Percentiles rank a stretch among this genome's conserved stretches.
Evolutionary conservation across 768 basidiomycete species (phyloP).

Genomic region (Suillus ampliporus): DNA sequence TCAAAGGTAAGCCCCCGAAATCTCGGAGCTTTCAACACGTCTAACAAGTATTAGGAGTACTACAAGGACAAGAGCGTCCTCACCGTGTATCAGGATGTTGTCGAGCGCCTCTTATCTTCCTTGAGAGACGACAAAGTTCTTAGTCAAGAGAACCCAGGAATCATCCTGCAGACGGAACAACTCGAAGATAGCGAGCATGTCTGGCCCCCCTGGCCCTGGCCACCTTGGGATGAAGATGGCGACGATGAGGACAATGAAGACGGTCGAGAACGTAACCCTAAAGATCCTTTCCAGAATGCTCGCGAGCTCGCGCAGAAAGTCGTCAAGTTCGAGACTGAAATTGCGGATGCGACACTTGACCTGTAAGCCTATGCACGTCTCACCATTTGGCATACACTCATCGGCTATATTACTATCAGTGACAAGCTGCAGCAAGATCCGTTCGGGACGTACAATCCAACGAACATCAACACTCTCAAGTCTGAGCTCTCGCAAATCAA

Average conservation of each 20-base stretch:
- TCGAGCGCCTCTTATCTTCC: constrained; percentile 67
- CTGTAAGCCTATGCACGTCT: constrained; percentile 51
- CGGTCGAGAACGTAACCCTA: constrained; percentile 33
- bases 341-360: constrained; percentile 84
- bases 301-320: constrained; percentile 72
- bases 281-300: constrained; percentile 50
- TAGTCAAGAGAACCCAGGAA: constrained; percentile 25
- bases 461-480: constrained; percentile 70
- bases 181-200: constrained; percentile 40
- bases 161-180: constrained; percentile 44
- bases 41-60: constrained; percentile 66
- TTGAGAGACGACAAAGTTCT: constrained; percentile 53
- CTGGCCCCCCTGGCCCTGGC: constrained; percentile 88
- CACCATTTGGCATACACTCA: background rate
- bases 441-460: constrained; percentile 87
- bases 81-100: constrained; percentile 71
- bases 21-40: constrained; percentile 9
- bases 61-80: constrained; percentile 77
- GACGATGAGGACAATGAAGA: constrained; percentile 51
- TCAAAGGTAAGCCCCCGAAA: constrained; percentile 64
- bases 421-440: constrained; percentile 81
- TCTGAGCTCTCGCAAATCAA: constrained; percentile 74
- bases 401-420: constrained; percentile 36
- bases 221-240: constrained; percentile 78
- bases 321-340: constrained; percentile 74